These are phyloP conservation scores for Leishmania turanica DNA, from an alignment of 208 protist genomes.

Conservation along the genomic window DNA sequence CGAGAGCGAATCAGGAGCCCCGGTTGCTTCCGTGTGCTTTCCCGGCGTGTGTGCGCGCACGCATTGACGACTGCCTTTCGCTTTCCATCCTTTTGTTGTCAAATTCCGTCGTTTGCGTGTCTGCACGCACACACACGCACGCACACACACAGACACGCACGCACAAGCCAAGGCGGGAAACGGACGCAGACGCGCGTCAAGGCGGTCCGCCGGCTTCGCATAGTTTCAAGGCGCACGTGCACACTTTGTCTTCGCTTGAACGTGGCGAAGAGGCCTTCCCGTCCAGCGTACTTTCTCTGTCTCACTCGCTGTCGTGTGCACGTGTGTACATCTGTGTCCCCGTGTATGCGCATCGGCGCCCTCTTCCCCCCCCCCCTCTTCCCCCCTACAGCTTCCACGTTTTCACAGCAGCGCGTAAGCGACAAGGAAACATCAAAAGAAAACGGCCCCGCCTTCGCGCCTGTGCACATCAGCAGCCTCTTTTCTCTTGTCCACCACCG, in stretches of 20 bases:
- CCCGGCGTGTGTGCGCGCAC: conserved; percentile 1
- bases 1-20: not conserved
- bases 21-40: not conserved
- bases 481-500: not conserved
- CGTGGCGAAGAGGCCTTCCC: not conserved
- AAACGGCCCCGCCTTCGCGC: too few species aligned
- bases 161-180: not conserved
- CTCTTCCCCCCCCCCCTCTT: not conserved
- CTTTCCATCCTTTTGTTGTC: not conserved
- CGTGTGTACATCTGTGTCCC: not conserved
- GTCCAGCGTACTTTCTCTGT: not conserved
- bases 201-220: not conserved
- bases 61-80: not conserved
- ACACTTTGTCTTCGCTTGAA: not conserved
- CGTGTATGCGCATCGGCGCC: not conserved
- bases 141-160: not conserved
- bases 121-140: not conserved
- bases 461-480: too few species aligned
- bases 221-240: not conserved
- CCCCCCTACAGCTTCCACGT: not conserved
- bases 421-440: too few species aligned
- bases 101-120: conserved; percentile 1
- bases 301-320: not conserved
- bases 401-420: not conserved
- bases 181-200: not conserved